Base-by-base conservation (phyloP, 2,329 filamentous ascomycete species). In the Anthostomella pinea region DNA sequence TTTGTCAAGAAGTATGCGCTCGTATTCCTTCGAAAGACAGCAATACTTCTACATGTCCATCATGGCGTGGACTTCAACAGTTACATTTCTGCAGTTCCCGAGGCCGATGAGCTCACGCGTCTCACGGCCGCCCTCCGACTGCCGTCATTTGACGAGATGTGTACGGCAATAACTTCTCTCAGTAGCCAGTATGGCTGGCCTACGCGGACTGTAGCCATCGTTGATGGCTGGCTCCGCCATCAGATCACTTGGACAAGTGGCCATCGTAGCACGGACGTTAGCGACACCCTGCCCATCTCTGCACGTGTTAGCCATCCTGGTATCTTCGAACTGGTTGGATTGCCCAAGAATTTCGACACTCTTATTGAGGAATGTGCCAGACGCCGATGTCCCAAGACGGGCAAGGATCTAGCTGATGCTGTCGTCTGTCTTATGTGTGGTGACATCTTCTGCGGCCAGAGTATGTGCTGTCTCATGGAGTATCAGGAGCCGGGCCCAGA, bases 371-470 rank as follows among this genome's bases (percentile, higher is more conserved):
- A 95, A 64, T 87, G 88, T 17, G 91, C 93, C 50, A 82, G 81
- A 46, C 73, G 85, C 34, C 81, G 77, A 32, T 98, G 93, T 56
- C 89, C 89, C 0, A 94, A 83, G 2, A 95, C 88, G 2, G 89
- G 89, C 48, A 94, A 93, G 59, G 91, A 96, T 51, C 69, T 98
- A 33, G 84, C 83, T 2, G 94, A 98, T 61, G 89, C 93, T 0
- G 87, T 85, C 47, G 79, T 98, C 23, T 98, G 93, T 57, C 75
- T 98, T 24, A 88, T 96, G 67, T 98, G 93, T 58, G 91, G 93
- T 21, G 89, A 90, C n/a, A 87, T 98, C 25, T 91, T 96, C 64
- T 98, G 93, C 65, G 88, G 85, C 8, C 93, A 98, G 68, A 88
- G 85, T 29, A 84, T 90, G 30, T 98, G 93, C 67, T 98, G 93